phyloP scores from a whole-genome alignment of 106 monocot genomes.

The Hemerocallis citrina region DNA sequence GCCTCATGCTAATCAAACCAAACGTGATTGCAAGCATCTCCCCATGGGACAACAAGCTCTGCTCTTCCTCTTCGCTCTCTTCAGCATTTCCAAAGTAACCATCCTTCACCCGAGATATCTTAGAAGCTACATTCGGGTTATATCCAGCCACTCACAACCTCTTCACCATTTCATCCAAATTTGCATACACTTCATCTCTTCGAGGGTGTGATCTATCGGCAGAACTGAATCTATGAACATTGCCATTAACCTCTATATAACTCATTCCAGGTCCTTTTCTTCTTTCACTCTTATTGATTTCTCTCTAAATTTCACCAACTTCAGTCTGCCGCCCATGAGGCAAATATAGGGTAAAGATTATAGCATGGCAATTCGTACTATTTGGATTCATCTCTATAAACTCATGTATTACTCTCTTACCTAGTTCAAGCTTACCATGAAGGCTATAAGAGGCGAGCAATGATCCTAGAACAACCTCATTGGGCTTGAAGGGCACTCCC shows the following conservation, averaged over 20 bases:
- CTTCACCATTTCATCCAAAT: slow-evolving; percentile 35
- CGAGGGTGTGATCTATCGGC: slow-evolving; percentile 55
- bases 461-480: slow-evolving; percentile 67
- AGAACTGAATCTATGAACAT: slow-evolving; percentile 44
- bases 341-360: slow-evolving; percentile 41
- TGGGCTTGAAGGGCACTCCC: slow-evolving; percentile 49
- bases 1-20: slow-evolving; percentile 42
- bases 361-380: slow-evolving; percentile 35
- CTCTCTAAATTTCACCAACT: slow-evolving; percentile 22
- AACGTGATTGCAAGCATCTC: slow-evolving; percentile 56
- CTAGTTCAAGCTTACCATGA: slow-evolving; percentile 36
- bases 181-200: slow-evolving; percentile 28
- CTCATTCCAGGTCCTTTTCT: slow-evolving; percentile 51
- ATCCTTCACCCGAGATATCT: slow-evolving; percentile 14
- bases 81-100: slow-evolving; percentile 11
- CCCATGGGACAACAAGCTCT: slow-evolving; percentile 40
- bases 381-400: slow-evolving; percentile 30
- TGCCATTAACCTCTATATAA: slow-evolving; percentile 40
- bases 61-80: slow-evolving; percentile 40
- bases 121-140: slow-evolving; percentile 13
- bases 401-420: slow-evolving; percentile 27
- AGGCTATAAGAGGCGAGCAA: slow-evolving; percentile 49
- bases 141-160: slow-evolving; percentile 38
- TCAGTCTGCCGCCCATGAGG: slow-evolving; percentile 24
- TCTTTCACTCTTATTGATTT: slow-evolving; percentile 19